phyloP scores from a whole-genome alignment of 2,329 filamentous ascomycete species.

The Aulographum hederae region DNA sequence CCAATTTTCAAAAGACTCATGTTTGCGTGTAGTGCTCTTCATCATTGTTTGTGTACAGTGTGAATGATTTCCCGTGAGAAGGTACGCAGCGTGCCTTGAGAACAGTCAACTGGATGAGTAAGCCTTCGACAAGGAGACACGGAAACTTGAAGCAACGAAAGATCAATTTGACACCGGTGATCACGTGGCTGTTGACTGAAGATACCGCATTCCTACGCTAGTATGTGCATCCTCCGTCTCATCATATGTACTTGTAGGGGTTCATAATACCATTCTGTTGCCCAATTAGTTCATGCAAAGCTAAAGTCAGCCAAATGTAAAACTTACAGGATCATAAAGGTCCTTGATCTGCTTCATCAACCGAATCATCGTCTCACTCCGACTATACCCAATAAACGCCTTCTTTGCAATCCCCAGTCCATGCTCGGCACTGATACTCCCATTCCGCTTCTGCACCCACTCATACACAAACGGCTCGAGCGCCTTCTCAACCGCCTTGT shows the following conservation, averaged over 20 bases:
- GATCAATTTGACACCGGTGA: no score
- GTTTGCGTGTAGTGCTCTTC: no score
- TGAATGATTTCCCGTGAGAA: no score
- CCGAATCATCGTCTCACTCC: constrained; percentile 67
- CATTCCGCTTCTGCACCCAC: constrained; percentile 76
- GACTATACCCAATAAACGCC: constrained; percentile 83
- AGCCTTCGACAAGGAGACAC: no score
- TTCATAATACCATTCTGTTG: constrained; percentile 91
- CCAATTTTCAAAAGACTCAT: no score
- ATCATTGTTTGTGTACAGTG: no score
- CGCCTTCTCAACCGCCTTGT: constrained; percentile 67
- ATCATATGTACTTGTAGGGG: constrained; percentile 95
- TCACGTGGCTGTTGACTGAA: no score
- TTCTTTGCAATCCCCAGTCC: constrained; percentile 91
- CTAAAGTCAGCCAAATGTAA: constrained; percentile 5
- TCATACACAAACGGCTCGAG: constrained; percentile 95
- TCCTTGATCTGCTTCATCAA: constrained; percentile 94
- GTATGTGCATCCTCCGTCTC: no score
- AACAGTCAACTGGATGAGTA: no score
- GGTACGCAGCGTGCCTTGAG: no score
- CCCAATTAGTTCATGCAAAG: background rate
- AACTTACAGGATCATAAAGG: constrained; percentile 76
- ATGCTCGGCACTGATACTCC: constrained; percentile 94
- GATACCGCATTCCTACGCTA: no score
- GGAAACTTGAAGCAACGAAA: no score